phyloP scores from a whole-genome alignment of 331 rosid species.

The Acacia pycnantha region DNA sequence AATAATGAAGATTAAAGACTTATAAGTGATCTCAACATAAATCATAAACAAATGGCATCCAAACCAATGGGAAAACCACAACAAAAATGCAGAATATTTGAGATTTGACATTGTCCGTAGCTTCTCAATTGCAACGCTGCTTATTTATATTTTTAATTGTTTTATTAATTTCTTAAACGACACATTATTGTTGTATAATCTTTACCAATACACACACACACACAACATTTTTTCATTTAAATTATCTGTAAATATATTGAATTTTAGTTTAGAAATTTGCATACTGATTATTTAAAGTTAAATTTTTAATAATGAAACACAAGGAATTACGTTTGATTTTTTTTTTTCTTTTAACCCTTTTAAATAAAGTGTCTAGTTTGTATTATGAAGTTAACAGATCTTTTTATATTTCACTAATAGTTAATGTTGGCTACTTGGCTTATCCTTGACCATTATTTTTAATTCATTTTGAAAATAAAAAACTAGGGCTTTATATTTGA shows the following conservation, averaged over 20 bases:
- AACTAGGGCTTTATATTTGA: neutral
- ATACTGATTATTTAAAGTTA: neutral
- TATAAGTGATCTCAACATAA: neutral
- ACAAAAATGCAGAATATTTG: neutral
- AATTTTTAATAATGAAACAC: neutral
- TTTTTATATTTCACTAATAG: neutral
- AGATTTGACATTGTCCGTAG: neutral
- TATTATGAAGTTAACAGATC: neutral
- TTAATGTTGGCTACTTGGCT: neutral
- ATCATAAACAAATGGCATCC: neutral
- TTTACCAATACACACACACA: too few species aligned
- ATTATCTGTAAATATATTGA: neutral
- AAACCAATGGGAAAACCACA: neutral
- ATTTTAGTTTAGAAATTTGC: neutral
- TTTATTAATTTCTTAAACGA: too few species aligned
- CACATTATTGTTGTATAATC: too few species aligned
- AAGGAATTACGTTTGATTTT: neutral
- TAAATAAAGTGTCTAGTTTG: neutral
- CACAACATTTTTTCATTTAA: neutral
- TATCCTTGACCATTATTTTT: neutral
- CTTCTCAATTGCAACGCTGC: too few species aligned
- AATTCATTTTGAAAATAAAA: neutral
- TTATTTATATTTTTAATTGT: too few species aligned
- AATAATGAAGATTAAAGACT: neutral
- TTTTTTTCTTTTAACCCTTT: neutral